A percentile compares a stretch with the other conserved stretches of the same genome.
Evolutionary conservation across 2,329 filamentous ascomycete species (phyloP).

Genomic region (Diaporthe citri): DNA sequence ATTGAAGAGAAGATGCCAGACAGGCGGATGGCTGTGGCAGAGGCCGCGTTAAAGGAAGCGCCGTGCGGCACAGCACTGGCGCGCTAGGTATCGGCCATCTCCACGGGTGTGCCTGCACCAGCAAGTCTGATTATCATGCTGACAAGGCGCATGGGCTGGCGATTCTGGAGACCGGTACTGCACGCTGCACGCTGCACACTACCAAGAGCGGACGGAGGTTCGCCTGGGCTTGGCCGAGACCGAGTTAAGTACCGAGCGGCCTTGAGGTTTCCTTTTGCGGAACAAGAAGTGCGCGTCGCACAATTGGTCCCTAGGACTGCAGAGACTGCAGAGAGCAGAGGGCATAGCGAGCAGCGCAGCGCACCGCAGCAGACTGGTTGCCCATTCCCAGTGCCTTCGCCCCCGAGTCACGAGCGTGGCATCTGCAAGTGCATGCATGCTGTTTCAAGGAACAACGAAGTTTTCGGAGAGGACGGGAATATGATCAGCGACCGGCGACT

Average conservation of each 20-base stretch:
- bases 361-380: background rate
- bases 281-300: background rate
- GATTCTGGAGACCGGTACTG: background rate
- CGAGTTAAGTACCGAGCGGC: conserved; percentile 30
- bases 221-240: background rate
- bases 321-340: background rate
- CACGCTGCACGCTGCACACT: background rate
- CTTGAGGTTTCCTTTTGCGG: background rate
- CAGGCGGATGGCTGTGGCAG: background rate
- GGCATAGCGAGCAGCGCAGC: background rate
- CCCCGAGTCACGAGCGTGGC: conserved; percentile 2
- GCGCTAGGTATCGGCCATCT: conserved; percentile 12
- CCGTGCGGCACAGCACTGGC: conserved; percentile 34
- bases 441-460: background rate
- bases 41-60: conserved; percentile 25
- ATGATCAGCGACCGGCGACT: conserved; percentile 9
- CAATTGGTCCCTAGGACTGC: background rate
- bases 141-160: conserved; percentile 25
- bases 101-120: background rate
- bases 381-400: background rate
- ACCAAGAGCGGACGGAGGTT: background rate
- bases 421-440: conserved; percentile 4
- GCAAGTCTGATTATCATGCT: background rate
- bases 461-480: background rate
- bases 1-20: conserved; percentile 1